A percentile compares a stretch with the other conserved stretches of the same genome.
phyloP scores from a whole-genome alignment of 2,329 filamentous ascomycete genomes.

The Colletotrichum godetiae region DNA sequence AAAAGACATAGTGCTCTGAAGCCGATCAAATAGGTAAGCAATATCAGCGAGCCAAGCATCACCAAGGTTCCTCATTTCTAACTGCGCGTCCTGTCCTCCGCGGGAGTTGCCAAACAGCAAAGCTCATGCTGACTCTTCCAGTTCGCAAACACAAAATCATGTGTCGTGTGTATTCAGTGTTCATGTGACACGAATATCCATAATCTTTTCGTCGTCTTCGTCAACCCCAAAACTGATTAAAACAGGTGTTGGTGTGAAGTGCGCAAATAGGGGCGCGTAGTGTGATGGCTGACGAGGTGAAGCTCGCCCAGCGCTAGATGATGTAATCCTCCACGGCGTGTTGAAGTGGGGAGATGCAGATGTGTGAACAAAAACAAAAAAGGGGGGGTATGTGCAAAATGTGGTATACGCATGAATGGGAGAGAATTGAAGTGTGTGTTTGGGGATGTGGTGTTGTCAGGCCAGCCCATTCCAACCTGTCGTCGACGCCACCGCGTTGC shows the following conservation, averaged over 20 bases:
- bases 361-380: slow-evolving; percentile 13
- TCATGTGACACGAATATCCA: neutral
- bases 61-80: neutral
- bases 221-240: slow-evolving; percentile 21
- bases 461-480: slow-evolving; percentile 34
- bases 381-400: slow-evolving; percentile 35
- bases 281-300: slow-evolving; percentile 22
- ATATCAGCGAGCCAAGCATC: slow-evolving; percentile 34
- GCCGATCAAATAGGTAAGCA: slow-evolving; percentile 18
- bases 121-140: slow-evolving; percentile 2
- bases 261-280: slow-evolving; percentile 13
- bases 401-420: slow-evolving; percentile 34
- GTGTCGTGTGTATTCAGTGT: slow-evolving; percentile 4
- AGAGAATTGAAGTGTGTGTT: slow-evolving; percentile 25
- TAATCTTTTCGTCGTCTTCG: slow-evolving; percentile 5
- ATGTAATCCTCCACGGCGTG: slow-evolving; percentile 29
- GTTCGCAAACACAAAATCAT: slow-evolving; percentile 12
- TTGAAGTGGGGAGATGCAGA: slow-evolving; percentile 35
- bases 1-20: slow-evolving; percentile 32
- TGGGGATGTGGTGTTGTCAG: slow-evolving; percentile 21
- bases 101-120: slow-evolving; percentile 17
- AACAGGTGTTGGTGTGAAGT: slow-evolving; percentile 26
- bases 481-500: slow-evolving; percentile 1
- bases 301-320: slow-evolving; percentile 25
- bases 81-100: slow-evolving; percentile 16